Base-by-base conservation (phyloP, 2,329 filamentous ascomycete genomes). In the Aphanocladium album region DNA sequence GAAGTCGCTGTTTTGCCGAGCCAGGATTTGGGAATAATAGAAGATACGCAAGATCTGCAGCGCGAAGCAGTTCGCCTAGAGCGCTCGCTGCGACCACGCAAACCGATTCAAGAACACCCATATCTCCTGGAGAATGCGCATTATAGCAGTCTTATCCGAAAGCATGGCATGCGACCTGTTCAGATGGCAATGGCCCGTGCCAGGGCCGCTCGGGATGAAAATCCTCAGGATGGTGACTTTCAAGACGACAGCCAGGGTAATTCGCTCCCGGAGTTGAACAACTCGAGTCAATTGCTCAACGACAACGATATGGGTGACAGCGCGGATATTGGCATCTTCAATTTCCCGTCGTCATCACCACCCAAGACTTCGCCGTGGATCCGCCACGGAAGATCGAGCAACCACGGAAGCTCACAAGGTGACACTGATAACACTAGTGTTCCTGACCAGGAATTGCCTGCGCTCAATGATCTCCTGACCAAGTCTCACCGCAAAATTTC, bases 61-160 rank as follows among this genome's bases (percentile, higher is more conserved):
- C 62, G 66, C 14, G 67, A 70, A 6, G 66, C 69, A 16, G 62
- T 74, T 30, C 73, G 71, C 14, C 71, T 76, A 50, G 76, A 78
- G 62, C 77, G 83, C 37, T 83, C 80, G 4, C 71, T 86, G n/a
- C 77, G 83, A 7, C 82, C 82, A 1, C 78, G 83, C 21, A 86
- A 85, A 62, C 83, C 83, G 1, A 86, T 86, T 7, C 83, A 86
- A 67, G 76, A 85, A 66, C 82, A 85, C 49, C 83, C 83, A 3
- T 86, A 86, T 63, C 71, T 81, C 6, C 72, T 85, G 4, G 83
- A 86, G 63, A 81, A 78, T 66, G 82, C 77, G 0, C 77, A 80
- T 30, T 85, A 85, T 67, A 80, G 78, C 59, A 80, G 72, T 3
- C 71, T 77, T 21, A 78, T 85, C 65, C 82, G 80, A 66, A 77